Percentiles rank a stretch among this genome's conserved stretches.
phyloP scores from a whole-genome alignment of 2,329 filamentous ascomycete species.

The Dactylonectria macrodidyma region DNA sequence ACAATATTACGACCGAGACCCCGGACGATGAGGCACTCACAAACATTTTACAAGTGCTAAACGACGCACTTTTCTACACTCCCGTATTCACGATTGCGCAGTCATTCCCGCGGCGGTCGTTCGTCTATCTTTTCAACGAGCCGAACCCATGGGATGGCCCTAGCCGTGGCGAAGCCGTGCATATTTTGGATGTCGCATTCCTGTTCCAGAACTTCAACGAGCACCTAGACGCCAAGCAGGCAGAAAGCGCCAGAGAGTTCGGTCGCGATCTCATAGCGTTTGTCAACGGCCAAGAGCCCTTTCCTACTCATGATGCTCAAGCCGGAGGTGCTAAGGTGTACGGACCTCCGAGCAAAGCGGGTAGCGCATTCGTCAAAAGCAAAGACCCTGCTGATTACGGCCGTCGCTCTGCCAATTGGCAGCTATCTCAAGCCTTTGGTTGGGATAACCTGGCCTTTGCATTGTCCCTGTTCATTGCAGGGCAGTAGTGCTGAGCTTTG shows the following conservation, averaged over 20 bases:
- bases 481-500: background rate
- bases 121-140: background rate
- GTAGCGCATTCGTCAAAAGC: background rate
- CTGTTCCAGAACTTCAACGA: slow-evolving; percentile 14
- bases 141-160: slow-evolving; percentile 11
- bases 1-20: background rate
- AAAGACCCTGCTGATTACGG: background rate
- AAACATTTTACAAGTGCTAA: background rate
- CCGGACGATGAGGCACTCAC: background rate
- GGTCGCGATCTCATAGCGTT: slow-evolving; percentile 1
- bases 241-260: background rate
- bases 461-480: background rate
- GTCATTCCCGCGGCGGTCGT: background rate
- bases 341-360: background rate
- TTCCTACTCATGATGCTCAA: background rate
- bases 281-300: slow-evolving; percentile 1
- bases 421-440: background rate
- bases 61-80: background rate
- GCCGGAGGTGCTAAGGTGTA: background rate
- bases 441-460: background rate
- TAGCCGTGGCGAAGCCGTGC: background rate
- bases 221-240: background rate
- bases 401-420: background rate
- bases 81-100: background rate
- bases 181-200: slow-evolving; percentile 9